Evolutionary conservation across 169 alveolate species (phyloP).

Genomic region (Plasmodium knowlesi): DNA sequence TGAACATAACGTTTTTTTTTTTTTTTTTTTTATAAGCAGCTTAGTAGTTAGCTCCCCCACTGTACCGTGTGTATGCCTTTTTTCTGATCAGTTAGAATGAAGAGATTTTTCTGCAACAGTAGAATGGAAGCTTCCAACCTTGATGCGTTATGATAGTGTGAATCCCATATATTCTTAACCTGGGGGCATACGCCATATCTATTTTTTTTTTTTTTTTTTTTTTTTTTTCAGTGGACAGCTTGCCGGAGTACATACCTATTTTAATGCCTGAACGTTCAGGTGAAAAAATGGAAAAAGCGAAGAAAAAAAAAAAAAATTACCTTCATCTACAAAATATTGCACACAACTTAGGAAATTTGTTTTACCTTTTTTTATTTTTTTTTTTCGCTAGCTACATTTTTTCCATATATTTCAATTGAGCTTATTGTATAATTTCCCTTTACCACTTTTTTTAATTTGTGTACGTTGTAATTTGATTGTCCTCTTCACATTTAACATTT

Average conservation of each 20-base stretch:
- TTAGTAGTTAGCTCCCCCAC: neutral
- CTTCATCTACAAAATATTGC: neutral
- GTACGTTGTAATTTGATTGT: neutral
- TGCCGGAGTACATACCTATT: constrained; percentile 1
- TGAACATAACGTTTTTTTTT: neutral
- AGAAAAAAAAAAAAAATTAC: neutral
- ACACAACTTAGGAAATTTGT: neutral
- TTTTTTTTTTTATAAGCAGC: neutral
- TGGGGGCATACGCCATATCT: neutral
- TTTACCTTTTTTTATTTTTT: neutral
- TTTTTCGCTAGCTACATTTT: neutral
- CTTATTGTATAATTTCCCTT: neutral
- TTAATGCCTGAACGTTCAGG: constrained; percentile 52
- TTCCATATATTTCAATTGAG: neutral
- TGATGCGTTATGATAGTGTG: neutral
- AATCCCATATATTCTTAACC: neutral
- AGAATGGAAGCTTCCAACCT: neutral
- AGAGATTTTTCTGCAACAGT: neutral
- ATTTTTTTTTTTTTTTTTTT: neutral
- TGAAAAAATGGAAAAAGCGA: neutral
- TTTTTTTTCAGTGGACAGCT: constrained; percentile 24
- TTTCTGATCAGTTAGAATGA: neutral
- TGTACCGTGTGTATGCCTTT: neutral
- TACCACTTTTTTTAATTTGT: neutral
- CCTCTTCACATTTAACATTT: neutral